Conservation (phyloP, 352 stramenopile species). For the Blastocystis sp. region DNA sequence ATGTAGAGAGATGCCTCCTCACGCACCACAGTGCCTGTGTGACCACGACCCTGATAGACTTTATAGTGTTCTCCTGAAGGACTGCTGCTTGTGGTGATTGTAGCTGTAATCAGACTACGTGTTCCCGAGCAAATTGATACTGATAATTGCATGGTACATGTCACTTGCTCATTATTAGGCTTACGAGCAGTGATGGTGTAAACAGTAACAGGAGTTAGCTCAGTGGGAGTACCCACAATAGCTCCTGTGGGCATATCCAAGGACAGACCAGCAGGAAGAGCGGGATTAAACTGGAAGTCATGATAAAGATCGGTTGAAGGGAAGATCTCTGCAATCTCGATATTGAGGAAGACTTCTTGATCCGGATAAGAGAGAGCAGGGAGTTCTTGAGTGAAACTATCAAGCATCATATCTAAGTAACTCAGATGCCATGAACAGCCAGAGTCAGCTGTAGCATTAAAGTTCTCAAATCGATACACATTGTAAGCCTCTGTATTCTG, state of each 20-base stretch:
- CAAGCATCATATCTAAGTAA: background rate
- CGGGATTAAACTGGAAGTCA: background rate
- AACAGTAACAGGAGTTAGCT: background rate
- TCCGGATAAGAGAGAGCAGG: background rate
- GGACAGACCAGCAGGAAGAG: background rate
- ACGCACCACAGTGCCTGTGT: background rate
- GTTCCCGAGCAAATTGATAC: conserved; percentile 1
- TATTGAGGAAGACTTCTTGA: background rate
- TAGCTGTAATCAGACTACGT: conserved; percentile 31
- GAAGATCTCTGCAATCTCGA: conserved; percentile 58
- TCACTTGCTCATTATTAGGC: background rate
- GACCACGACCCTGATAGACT: background rate
- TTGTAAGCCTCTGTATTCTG: conserved; percentile 7
- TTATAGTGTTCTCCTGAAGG: background rate
- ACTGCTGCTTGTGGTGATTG: background rate
- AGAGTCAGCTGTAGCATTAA: background rate
- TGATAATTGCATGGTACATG: background rate
- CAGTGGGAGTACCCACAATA: conserved; percentile 19
- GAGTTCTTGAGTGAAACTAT: background rate
- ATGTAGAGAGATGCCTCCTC: background rate
- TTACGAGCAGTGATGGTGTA: conserved; percentile 52
- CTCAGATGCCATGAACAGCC: background rate
- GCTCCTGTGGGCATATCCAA: conserved; percentile 20
- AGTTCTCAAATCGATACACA: background rate
- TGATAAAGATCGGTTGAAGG: background rate